These are phyloP conservation scores for Chytriomyces sp. DNA, from an alignment of 192 early-diverging fungal genomes.

Conservation along the genomic window DNA sequence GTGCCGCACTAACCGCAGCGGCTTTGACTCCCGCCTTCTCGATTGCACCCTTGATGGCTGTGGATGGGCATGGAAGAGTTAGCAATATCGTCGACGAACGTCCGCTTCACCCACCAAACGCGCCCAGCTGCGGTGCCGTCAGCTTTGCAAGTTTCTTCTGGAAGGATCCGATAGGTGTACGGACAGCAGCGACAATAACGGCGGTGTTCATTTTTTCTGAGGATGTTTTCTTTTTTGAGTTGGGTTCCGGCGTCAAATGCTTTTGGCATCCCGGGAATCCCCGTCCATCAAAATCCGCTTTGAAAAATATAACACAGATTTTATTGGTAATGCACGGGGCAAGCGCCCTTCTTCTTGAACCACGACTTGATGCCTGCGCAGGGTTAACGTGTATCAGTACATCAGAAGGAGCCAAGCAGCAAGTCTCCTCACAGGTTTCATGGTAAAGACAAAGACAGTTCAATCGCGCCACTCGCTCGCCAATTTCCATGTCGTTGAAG, in stretches of 20 bases:
- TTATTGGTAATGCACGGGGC: slow-evolving; percentile 83
- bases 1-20: slow-evolving; percentile 3
- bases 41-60: slow-evolving; percentile 84
- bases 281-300: too few species aligned
- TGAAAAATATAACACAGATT: not conserved
- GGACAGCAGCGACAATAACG: slow-evolving; percentile 73
- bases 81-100: not conserved
- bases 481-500: slow-evolving; percentile 78
- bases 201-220: slow-evolving; percentile 43
- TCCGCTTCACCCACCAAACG: slow-evolving; percentile 38
- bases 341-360: slow-evolving; percentile 74
- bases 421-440: slow-evolving; percentile 58
- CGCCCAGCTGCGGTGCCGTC: slow-evolving; percentile 83
- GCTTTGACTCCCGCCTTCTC: slow-evolving; percentile 69
- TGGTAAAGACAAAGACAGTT: slow-evolving; percentile 93
- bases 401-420: not conserved
- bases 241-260: too few species aligned
- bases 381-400: not conserved
- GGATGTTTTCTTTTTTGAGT: too few species aligned
- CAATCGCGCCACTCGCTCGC: slow-evolving; percentile 77
- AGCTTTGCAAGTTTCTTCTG: slow-evolving; percentile 84
- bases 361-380: slow-evolving; percentile 67
- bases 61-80: slow-evolving; percentile 34
- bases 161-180: slow-evolving; percentile 94
- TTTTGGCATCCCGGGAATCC: too few species aligned